Base-by-base conservation (phyloP, 352 stramenopile genomes). In the Phytophthora melonis region DNA sequence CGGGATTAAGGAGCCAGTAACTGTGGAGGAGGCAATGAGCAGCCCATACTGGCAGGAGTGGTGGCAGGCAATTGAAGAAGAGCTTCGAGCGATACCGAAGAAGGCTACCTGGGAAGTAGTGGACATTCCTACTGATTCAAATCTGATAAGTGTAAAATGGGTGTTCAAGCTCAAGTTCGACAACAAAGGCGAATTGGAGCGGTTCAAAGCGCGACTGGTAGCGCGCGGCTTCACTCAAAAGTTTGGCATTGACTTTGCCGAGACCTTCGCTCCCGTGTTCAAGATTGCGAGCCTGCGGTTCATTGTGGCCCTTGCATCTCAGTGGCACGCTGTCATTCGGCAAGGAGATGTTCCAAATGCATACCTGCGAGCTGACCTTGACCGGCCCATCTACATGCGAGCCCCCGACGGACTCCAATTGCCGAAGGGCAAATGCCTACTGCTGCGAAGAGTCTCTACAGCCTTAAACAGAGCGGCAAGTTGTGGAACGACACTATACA, bases 161-260 rank as follows among this genome's bases (percentile, higher is more conserved):
- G 25, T 59, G 13, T 59, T 59, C 54, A 21, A 45, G 0, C n/a
- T n/a, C n/a, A n/a, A n/a, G n/a, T n/a, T n/a, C n/a, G n/a, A n/a
- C n/a, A n/a, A n/a, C n/a, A n/a, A 32, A 21, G 57, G 58, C 16
- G 41, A 64, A 14, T 18, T 64, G 5, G 58, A 64, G 18, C 16
- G 58, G 5, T 64, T 64, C 39, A 64, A 64, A 11, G 62, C 34
- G n/a, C n/a, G n/a, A n/a, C n/a, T n/a, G n/a, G n/a, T n/a, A n/a
- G n/a, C n/a, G n/a, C n/a, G n/a, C n/a, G n/a, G n/a, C n/a, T n/a
- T n/a, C n/a, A n/a, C n/a, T n/a, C n/a, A n/a, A n/a, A n/a, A n/a
- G n/a, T n/a, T n/a, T n/a, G n/a, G n/a, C n/a, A n/a, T n/a, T n/a
- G n/a, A n/a, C n/a, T n/a, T n/a, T n/a, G n/a, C n/a, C n/a, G n/a